These are phyloP conservation scores for Cladosporium sp. DNA, from an alignment of 2,329 filamentous ascomycete genomes.

Conservation along the genomic window DNA sequence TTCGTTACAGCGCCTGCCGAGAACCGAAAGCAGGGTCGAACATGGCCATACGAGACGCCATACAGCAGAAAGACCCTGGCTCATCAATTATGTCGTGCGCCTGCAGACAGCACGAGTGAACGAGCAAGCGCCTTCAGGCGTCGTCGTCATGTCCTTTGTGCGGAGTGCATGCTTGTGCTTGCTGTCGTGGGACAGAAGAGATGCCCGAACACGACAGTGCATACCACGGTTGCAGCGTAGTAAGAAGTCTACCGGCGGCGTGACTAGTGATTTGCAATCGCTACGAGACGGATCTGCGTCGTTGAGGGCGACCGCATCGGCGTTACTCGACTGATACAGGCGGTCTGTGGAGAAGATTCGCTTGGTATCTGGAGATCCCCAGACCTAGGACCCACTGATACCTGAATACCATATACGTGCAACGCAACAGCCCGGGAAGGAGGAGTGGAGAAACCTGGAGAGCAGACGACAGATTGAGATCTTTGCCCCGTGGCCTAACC, in stretches of 20 bases:
- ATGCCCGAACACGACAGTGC: conserved; percentile 9
- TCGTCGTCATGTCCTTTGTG: conserved; percentile 15
- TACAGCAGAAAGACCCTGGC: conserved; percentile 12
- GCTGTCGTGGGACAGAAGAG: conserved; percentile 14
- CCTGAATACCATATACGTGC: conserved; percentile 5
- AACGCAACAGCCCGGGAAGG: neutral
- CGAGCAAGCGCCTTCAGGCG: conserved; percentile 8
- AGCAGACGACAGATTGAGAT: conserved; percentile 1
- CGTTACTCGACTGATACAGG: conserved; percentile 9
- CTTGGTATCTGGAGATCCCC: conserved; percentile 17
- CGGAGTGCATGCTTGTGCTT: conserved; percentile 8
- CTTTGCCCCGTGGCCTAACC: conserved; percentile 13
- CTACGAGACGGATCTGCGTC: neutral
- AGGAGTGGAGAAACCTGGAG: conserved; percentile 19
- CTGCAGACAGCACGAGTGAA: conserved; percentile 2
- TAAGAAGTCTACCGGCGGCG: conserved; percentile 1
- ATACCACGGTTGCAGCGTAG: neutral
- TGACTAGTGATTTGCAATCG: neutral
- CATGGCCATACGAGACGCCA: conserved; percentile 12
- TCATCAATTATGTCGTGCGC: conserved; percentile 16
- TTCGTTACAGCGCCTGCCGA: conserved; percentile 2
- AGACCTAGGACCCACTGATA: conserved; percentile 14
- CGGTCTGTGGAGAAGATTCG: neutral
- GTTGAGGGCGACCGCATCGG: conserved; percentile 13
- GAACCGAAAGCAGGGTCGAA: conserved; percentile 9